Base-by-base conservation (phyloP, 257 asterid species). In the Eucommia ulmoides region DNA sequence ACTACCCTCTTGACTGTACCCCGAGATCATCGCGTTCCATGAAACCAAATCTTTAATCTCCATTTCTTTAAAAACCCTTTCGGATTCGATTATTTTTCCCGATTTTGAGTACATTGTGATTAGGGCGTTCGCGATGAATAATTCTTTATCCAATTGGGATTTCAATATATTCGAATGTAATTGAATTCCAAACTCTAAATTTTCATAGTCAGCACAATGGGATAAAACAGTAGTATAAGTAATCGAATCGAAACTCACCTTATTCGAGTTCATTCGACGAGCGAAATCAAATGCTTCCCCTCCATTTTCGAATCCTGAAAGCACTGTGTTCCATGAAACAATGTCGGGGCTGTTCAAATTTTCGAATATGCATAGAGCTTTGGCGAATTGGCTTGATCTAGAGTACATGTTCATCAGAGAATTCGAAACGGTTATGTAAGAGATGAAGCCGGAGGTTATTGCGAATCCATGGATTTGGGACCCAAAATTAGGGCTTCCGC, bases 1-100 rank as follows among this genome's bases (percentile, higher is more conserved):
- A 50, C 72, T 56, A 41, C 96, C 97, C 65, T 78, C 91, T 50
- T 80, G 96, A 45, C 78, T 84, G 71, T 80, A 80, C 20, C 94
- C 96, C 0, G 94, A 84, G 41, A 89, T 72, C 71, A 89, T 62
- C 9, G 97, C 88, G 52, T 89, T 89, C 96, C 96, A 89, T 8
- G 96, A 82, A 53, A 89, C 93, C 69, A 71, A 69, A 74, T 89
- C 97, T 63, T 67, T 85, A 19, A 22, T 8, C 1, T 60, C 69
- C 67, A 89, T 85, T 51, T 73, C 79, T 35, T 3, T 11, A 65
- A 84, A 89, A 42, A 81, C 77, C 53, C 61, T 74, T 35, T 69
- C 74, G 26, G 93, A 89, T 58, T 82, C 85, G 38, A 23, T 44
- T 7, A 80, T 69, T 56, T 54, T 48, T 24, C 78, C 88, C 73